Base-by-base conservation (phyloP, 441 rosid genomes). In the Pelargonium cotyledonis region DNA sequence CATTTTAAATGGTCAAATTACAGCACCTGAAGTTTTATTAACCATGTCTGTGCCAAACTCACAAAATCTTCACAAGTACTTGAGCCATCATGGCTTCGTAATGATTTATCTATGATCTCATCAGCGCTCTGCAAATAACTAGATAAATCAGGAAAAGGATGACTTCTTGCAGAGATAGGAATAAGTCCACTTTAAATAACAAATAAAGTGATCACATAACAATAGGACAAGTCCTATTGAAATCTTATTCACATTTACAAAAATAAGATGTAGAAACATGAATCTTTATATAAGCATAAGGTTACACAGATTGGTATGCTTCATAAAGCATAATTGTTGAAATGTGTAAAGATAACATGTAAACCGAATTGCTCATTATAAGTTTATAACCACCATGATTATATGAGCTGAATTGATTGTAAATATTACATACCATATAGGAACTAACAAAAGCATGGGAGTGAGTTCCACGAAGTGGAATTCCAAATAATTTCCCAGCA, bases 361-460 rank as follows among this genome's bases (percentile, higher is more conserved):
- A 35, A 35, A 35, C 38, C 15, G 60, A 53, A 53, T 19, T 53
- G 18, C 21, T 0, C 21, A 53, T 21, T 21, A 21, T 21, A 21
- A 21, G 23, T 21, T 16, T 15, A 53, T 53, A 53, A 53, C 1
- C 8, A 18, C 8, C 8, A 2, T 10, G 58, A 18, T 16, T n/a
- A 51, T 2, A n/a, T 15, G 60, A 15, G 8, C 19, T 53, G 60
- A 53, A 53, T 16, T 53, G 18, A 53, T 19, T 53, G 9, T 53
- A 53, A 53, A 19, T 53, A 53, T 35, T 65, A 80, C 89, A 40
- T 40, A 91, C 98, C 97, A 88, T 90, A 77, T 81, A 92, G 68
- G 98, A 92, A 83, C 98, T 92, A 75, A 92, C 90, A 88, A 90
- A 92, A 46, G 98, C 97, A 85, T 92, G 98, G 23, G 97, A 90